These are phyloP conservation scores for Vaccinium darrowii DNA, from an alignment of 148 eudicot species.

Conservation along the genomic window DNA sequence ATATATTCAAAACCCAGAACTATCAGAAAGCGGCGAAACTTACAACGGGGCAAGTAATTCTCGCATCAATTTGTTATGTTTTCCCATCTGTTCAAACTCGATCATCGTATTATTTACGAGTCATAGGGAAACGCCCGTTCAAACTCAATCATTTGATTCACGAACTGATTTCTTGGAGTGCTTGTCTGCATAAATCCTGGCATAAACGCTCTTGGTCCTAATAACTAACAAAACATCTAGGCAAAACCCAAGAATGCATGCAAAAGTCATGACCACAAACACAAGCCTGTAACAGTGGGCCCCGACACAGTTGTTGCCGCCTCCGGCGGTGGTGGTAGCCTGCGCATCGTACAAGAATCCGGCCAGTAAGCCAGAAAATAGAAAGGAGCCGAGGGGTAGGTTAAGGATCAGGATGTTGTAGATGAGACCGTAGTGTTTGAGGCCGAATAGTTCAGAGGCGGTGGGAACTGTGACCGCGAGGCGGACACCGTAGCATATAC, in stretches of 20 bases:
- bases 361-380: constrained; percentile 89
- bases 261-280: constrained; percentile 65
- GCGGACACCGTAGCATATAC: constrained; percentile 87
- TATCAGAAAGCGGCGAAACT: no score
- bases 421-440: constrained; percentile 82
- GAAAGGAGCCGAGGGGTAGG: constrained; percentile 90
- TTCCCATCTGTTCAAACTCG: no score
- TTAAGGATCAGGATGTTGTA: constrained; percentile 80
- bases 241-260: constrained; percentile 64
- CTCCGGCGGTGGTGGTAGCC: constrained; percentile 67
- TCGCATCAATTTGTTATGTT: no score
- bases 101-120: no score
- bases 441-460: constrained; percentile 90
- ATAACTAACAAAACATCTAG: constrained; percentile 51
- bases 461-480: constrained; percentile 86
- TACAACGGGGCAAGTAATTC: no score
- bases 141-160: not conserved
- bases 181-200: constrained; percentile 44
- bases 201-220: constrained; percentile 57
- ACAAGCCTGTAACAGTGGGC: constrained; percentile 74
- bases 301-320: constrained; percentile 77
- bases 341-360: constrained; percentile 70
- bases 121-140: no score
- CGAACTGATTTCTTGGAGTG: constrained; percentile 26
- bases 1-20: no score